Percentiles rank a stretch among this genome's conserved stretches.
These are phyloP conservation scores for Pseudonectria buxi DNA, from an alignment of 2,329 filamentous ascomycete species.

Conservation along the genomic window DNA sequence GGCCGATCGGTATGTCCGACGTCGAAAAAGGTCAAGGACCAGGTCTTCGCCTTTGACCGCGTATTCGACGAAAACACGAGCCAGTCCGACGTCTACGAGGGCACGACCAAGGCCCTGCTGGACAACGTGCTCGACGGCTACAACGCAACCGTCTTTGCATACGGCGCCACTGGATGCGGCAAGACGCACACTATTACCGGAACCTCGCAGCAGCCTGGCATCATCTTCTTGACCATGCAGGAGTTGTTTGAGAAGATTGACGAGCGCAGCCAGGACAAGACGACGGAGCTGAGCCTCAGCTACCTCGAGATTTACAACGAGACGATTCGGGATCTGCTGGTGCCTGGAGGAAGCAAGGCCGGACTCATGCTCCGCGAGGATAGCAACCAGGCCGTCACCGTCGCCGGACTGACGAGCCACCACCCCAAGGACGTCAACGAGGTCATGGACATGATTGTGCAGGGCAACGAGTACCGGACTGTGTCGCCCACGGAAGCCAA, in stretches of 20 bases:
- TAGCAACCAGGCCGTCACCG: slow-evolving; percentile 85
- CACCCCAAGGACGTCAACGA: slow-evolving; percentile 86
- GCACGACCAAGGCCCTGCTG: slow-evolving; percentile 80
- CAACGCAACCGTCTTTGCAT: slow-evolving; percentile 98
- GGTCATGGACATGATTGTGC: slow-evolving; percentile 99
- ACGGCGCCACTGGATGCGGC: slow-evolving; percentile 94
- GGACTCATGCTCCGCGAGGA: slow-evolving; percentile 92
- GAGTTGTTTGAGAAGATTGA: slow-evolving; percentile 93
- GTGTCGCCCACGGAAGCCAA: slow-evolving; percentile 97
- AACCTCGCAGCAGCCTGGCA: slow-evolving; percentile 85
- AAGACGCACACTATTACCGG: slow-evolving; percentile 98
- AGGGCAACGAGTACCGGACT: slow-evolving; percentile 88
- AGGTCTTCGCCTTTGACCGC: slow-evolving; percentile 93
- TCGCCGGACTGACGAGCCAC: slow-evolving; percentile 84
- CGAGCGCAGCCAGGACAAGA: slow-evolving; percentile 80
- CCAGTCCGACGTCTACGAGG: slow-evolving; percentile 91
- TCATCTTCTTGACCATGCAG: slow-evolving; percentile 99
- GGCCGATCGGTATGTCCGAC: slow-evolving; percentile 71
- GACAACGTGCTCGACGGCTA: slow-evolving; percentile 96
- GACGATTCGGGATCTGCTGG: slow-evolving; percentile 88
- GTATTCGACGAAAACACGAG: slow-evolving; percentile 94
- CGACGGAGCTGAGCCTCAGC: slow-evolving; percentile 83
- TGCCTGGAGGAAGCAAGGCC: slow-evolving; percentile 75
- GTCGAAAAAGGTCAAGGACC: slow-evolving; percentile 92
- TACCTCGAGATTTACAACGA: slow-evolving; percentile 99